Evolutionary conservation across 1,284 basidiomycete species (phyloP).

Genomic region (Ganoderma boninense): DNA sequence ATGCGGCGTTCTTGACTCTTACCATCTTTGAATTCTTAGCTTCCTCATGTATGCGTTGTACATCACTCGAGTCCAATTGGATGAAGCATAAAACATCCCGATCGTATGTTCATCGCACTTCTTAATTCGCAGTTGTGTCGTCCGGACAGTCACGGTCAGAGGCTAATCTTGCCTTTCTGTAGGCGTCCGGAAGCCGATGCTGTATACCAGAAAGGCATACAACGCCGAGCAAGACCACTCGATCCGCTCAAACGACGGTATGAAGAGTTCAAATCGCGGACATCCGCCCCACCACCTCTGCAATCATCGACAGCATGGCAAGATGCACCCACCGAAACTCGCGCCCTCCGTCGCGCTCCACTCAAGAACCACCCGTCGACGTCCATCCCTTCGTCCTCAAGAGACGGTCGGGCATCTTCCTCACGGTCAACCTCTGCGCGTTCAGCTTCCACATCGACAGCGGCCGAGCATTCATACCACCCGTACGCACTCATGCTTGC

Average conservation of each 20-base stretch:
- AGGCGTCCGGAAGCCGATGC: constrained; percentile 74
- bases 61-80: not conserved
- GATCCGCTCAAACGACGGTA: constrained; percentile 89
- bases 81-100: not conserved
- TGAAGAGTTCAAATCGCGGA: constrained; percentile 74
- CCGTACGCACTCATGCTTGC: constrained; percentile 76
- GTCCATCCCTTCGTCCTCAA: constrained; percentile 4
- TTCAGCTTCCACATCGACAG: constrained; percentile 27
- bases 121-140: not conserved
- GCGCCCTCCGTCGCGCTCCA: constrained; percentile 60
- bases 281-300: constrained; percentile 40
- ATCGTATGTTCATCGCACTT: not conserved
- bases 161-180: not conserved
- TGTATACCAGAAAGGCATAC: constrained; percentile 87
- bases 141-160: not conserved
- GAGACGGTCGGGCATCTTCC: constrained; percentile 5
- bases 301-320: constrained; percentile 38
- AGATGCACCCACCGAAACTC: constrained; percentile 42
- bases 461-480: constrained; percentile 34
- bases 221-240: constrained; percentile 81
- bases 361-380: constrained; percentile 55
- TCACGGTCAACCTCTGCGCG: constrained; percentile 5
- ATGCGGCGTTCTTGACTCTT: not conserved
- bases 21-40: not conserved
- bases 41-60: not conserved